These are phyloP conservation scores for Tetrahymena borealis DNA, from an alignment of 73 alveolate genomes.

Conservation along the genomic window DNA sequence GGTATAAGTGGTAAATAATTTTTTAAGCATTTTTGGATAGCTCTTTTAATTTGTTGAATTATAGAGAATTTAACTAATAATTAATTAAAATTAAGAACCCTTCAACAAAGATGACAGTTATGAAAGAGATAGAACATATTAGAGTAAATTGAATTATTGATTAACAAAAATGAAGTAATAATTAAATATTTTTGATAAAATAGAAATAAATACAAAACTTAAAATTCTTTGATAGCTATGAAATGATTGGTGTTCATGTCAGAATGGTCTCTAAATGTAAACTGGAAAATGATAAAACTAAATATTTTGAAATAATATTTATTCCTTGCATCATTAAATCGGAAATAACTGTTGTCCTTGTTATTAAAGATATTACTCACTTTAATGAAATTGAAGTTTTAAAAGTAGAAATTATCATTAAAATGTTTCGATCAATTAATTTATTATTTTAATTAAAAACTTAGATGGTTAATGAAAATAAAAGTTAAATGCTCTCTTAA, in stretches of 20 bases:
- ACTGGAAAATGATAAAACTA: background rate
- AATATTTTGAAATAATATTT: background rate
- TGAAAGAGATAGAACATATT: background rate
- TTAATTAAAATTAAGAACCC: background rate
- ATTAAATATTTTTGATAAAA: background rate
- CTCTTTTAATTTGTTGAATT: too few relatives aligned
- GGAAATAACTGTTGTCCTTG: background rate
- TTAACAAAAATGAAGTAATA: background rate
- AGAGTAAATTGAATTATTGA: background rate
- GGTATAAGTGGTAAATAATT: background rate
- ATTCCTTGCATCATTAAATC: background rate
- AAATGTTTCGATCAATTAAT: background rate
- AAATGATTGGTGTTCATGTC: background rate
- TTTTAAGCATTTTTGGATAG: too few relatives aligned
- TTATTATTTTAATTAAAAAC: background rate
- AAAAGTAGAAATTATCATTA: too few relatives aligned
- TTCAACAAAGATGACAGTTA: background rate
- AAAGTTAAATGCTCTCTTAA: background rate
- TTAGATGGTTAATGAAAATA: background rate
- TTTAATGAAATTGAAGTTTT: background rate
- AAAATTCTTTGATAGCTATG: background rate
- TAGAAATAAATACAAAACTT: background rate
- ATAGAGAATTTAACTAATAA: background rate
- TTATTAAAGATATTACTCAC: background rate
- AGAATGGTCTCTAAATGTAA: background rate